A percentile compares a stretch with the other conserved stretches of the same genome.
Conservation (phyloP, 148 eudicot genomes). For the Cornus kousa region DNA sequence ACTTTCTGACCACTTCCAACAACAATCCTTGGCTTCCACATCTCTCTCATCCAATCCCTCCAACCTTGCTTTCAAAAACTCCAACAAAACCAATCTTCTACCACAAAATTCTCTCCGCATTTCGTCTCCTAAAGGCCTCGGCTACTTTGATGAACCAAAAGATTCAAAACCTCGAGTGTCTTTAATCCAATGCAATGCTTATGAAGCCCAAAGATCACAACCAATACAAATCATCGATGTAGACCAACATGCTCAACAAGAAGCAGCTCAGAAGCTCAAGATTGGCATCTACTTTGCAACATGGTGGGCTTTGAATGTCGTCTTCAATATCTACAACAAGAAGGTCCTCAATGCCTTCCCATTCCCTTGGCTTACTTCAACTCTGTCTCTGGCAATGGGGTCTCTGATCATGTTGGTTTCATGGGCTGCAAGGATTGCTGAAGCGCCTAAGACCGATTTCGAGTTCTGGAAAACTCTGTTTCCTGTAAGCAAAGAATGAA, state of each 20-base stretch:
- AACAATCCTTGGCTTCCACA: background rate
- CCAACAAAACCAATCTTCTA: background rate
- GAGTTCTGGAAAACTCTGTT: conserved; percentile 50
- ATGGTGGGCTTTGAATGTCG: conserved; percentile 53
- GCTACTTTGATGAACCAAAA: conserved; percentile 5
- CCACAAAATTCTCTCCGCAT: conserved; percentile 16
- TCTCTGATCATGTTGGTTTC: conserved; percentile 45
- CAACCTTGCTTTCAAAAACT: background rate
- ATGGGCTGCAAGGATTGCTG: conserved; percentile 45
- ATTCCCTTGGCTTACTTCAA: conserved; percentile 57
- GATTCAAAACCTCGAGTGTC: conserved; percentile 7
- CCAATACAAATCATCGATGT: conserved; percentile 29
- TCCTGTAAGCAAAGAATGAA: conserved; percentile 35
- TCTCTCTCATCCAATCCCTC: conserved; percentile 7
- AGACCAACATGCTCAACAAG: conserved; percentile 11
- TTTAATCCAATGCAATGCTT: conserved; percentile 26
- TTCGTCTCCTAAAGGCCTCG: conserved; percentile 19
- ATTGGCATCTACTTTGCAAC: conserved; percentile 44
- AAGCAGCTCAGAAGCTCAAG: conserved; percentile 36
- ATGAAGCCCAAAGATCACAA: conserved; percentile 27
- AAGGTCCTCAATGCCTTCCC: conserved; percentile 56
- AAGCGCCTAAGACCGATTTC: conserved; percentile 43
- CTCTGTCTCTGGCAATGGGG: conserved; percentile 49
- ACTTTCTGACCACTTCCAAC: conserved; percentile 12
- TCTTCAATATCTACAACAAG: conserved; percentile 49